These are phyloP conservation scores for Ganoderma lucidum DNA, from an alignment of 1,284 basidiomycete genomes.

Conservation along the genomic window DNA sequence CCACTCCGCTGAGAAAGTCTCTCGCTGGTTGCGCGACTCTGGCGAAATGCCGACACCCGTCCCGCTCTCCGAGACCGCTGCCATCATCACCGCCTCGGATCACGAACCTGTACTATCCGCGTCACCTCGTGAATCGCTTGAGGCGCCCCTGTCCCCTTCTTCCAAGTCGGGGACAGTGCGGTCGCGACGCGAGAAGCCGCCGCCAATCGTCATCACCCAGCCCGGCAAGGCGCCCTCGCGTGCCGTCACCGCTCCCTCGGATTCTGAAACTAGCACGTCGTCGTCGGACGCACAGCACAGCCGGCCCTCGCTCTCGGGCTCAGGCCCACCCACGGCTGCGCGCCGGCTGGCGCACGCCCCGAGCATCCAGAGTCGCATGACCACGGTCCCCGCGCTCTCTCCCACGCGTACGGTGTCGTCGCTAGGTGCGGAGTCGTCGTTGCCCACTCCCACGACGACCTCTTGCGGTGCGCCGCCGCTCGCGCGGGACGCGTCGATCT, in stretches of 20 bases:
- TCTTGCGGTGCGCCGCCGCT: constrained; percentile 20
- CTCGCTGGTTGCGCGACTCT: constrained; percentile 31
- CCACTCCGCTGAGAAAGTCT: constrained; percentile 29
- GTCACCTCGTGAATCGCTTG: constrained; percentile 6
- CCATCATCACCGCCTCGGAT: not conserved
- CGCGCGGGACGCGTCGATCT: constrained; percentile 29
- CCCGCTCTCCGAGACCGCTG: constrained; percentile 10
- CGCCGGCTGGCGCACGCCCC: constrained; percentile 18
- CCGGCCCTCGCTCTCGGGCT: constrained; percentile 7
- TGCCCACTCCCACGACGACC: constrained; percentile 37
- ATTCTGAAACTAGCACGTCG: constrained; percentile 24
- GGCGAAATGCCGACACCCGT: constrained; percentile 22
- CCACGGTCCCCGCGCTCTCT: constrained; percentile 38
- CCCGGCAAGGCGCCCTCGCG: constrained; percentile 19
- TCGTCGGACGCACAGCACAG: not conserved
- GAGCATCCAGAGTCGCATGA: constrained; percentile 19
- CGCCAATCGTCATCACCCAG: constrained; percentile 32
- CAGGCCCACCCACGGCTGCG: not conserved
- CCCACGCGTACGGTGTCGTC: constrained; percentile 40
- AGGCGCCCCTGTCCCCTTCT: constrained; percentile 7
- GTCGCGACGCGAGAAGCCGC: constrained; percentile 32
- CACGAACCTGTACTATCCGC: not conserved
- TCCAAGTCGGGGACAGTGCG: constrained; percentile 21
- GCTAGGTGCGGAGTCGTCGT: constrained; percentile 31
- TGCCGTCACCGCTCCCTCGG: constrained; percentile 15